Conservation (phyloP, 2,329 filamentous ascomycete genomes). For the Colletotrichum zoysiae region DNA sequence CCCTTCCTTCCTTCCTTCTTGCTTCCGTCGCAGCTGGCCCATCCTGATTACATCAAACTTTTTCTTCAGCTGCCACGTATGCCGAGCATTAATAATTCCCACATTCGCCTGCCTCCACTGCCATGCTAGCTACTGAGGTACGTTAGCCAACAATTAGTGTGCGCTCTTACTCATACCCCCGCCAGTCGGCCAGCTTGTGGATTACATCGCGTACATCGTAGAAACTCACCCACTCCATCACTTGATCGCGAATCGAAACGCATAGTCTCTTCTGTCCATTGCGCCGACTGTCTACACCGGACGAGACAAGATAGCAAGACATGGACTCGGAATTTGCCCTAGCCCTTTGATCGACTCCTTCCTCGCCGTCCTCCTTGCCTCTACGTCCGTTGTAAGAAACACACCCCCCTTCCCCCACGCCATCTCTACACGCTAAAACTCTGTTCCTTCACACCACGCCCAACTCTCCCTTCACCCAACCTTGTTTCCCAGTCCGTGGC, state of each 20-base stretch:
- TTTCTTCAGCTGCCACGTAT: neutral
- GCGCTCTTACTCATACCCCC: neutral
- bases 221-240: neutral
- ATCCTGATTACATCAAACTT: neutral
- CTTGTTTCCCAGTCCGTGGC: slow-evolving; percentile 28
- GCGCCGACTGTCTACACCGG: neutral
- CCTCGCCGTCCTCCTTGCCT: neutral
- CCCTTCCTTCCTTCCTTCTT: neutral
- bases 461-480: slow-evolving; percentile 25
- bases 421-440: slow-evolving; percentile 12
- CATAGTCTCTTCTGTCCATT: neutral
- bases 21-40: neutral
- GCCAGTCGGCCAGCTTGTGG: neutral
- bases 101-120: neutral
- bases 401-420: slow-evolving; percentile 5
- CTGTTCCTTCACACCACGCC: slow-evolving; percentile 1
- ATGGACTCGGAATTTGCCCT: neutral
- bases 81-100: neutral
- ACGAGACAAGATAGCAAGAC: neutral
- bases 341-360: slow-evolving; percentile 8
- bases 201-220: no score
- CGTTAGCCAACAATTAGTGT: no score
- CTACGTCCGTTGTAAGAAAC: slow-evolving; percentile 18
- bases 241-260: neutral
- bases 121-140: neutral